Conservation (phyloP, 2,329 filamentous ascomycete genomes). For the Colletotrichum plurivorum region DNA sequence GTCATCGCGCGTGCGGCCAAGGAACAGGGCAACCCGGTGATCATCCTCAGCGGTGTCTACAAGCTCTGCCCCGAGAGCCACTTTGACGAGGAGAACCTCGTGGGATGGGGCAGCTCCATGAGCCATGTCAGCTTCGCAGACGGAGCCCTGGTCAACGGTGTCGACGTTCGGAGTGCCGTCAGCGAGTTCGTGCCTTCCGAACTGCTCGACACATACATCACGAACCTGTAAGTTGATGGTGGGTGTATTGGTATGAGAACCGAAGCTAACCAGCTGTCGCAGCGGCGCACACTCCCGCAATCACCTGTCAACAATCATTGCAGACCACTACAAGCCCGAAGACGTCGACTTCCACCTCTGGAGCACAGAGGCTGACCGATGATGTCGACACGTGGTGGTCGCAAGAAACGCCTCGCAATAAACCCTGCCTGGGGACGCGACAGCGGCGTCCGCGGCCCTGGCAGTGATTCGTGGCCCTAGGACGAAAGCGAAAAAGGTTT, state of each 20-base stretch:
- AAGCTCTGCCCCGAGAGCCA: constrained; percentile 93
- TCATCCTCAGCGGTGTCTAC: constrained; percentile 92
- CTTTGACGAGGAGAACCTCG: constrained; percentile 83
- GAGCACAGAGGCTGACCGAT: constrained; percentile 51
- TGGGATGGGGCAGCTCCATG: constrained; percentile 88
- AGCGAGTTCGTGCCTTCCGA: constrained; percentile 88
- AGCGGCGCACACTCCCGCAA: constrained; percentile 79
- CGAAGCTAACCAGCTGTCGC: constrained; percentile 25
- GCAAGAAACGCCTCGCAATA: constrained; percentile 32
- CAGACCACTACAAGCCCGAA: constrained; percentile 82
- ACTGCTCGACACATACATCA: constrained; percentile 85
- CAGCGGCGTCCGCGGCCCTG: constrained; percentile 25
- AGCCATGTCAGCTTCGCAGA: constrained; percentile 84
- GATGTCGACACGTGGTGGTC: constrained; percentile 30
- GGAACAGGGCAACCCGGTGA: constrained; percentile 85
- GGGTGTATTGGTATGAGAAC: constrained; percentile 23
- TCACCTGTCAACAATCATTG: constrained; percentile 80
- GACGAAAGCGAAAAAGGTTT: constrained; percentile 18
- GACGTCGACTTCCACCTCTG: constrained; percentile 74
- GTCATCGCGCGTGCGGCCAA: constrained; percentile 89
- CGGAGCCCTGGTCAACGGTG: constrained; percentile 81
- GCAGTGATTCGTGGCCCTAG: constrained; percentile 25
- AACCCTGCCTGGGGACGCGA: constrained; percentile 32
- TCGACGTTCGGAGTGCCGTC: constrained; percentile 83
- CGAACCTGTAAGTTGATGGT: constrained; percentile 71